Evolutionary conservation across 139 green algal species (phyloP).

Genomic region (Marvania coccoides): DNA sequence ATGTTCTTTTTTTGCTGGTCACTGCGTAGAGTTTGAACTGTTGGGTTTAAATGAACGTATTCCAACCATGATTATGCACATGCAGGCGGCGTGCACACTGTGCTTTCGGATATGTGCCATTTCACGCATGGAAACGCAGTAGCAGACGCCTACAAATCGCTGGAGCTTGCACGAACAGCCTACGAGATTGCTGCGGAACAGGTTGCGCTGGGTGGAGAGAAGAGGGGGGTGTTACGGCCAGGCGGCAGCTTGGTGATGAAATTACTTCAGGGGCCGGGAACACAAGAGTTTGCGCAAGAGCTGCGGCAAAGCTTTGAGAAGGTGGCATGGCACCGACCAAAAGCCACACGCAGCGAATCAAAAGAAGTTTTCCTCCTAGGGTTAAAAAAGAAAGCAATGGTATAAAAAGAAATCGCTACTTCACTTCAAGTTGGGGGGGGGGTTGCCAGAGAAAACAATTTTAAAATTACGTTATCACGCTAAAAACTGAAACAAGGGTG

Average conservation of each 20-base stretch:
- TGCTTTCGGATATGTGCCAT: slow-evolving; percentile 70
- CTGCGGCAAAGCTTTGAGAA: slow-evolving; percentile 64
- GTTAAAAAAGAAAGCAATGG: slow-evolving; percentile 18
- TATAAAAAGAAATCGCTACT: not conserved
- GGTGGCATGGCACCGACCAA: slow-evolving; percentile 34
- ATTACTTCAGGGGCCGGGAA: slow-evolving; percentile 54
- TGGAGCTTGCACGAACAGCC: slow-evolving; percentile 67
- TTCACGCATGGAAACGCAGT: slow-evolving; percentile 50
- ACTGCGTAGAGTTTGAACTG: not conserved
- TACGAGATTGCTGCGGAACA: slow-evolving; percentile 50
- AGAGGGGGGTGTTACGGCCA: slow-evolving; percentile 32
- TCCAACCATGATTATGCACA: not conserved
- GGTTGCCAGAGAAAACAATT: not conserved
- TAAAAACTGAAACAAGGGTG: not conserved
- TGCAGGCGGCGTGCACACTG: slow-evolving; percentile 11
- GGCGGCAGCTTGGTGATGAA: slow-evolving; percentile 69
- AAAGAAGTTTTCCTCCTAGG: slow-evolving; percentile 42
- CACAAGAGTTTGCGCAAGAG: slow-evolving; percentile 56
- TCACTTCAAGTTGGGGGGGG: not conserved
- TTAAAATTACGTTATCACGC: not conserved
- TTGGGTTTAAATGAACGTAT: not conserved
- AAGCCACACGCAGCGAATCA: slow-evolving; percentile 44
- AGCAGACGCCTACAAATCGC: slow-evolving; percentile 58
- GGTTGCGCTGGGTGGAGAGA: not conserved
- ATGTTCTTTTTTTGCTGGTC: not conserved